Base-by-base conservation (phyloP, 345 rosid species). In the Nasturtium officinale region DNA sequence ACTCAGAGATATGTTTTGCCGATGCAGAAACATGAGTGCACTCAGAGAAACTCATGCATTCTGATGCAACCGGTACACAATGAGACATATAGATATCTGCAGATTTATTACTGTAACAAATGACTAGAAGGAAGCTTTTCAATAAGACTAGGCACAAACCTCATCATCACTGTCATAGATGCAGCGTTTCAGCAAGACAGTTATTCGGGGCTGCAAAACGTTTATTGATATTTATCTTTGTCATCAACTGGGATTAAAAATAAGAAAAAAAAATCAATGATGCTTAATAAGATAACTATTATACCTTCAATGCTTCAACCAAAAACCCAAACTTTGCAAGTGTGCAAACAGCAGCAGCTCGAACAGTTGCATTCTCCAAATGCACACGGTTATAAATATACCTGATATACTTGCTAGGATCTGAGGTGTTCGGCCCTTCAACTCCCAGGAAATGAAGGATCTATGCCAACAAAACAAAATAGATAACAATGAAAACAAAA, bases 351-450 rank as follows among this genome's bases (percentile, higher is more conserved):
- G 99, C 98, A 74, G 91, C 87, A 40, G 99, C 99, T 16, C 98
- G 88, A 45, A 91, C 99, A 65, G 97, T 95, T 18, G 99, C 96
- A 81, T 95, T 95, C 80, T 95, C 99, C 76, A 95, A 91, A 83
- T 95, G 99, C 52, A 95, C 93, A 62, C 99, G 97, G 32, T 95
- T 95, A 81, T 95, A 91, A n/a, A 95, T 88, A 84, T 95, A 95
- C n/a, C 99, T 85, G 60, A 95, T 95, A 74, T 88, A 95, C 80
- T 91, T 95, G 86, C 92, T 85, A 1, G 98, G 96, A 78, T 95
- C 99, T 40, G 94, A 80, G 68, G 99, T 87, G 77, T 87, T 91
- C 0, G 98, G 99, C 43, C 99, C 99, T 77, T 95, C 99, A 56
- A 76, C 83, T 64, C 99, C 98, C 74, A 95, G 92, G 77, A 95